A percentile compares a stretch with the other conserved stretches of the same genome.
Conservation (phyloP, 2,329 filamentous ascomycete genomes). For the Fusarium coffeatum region DNA sequence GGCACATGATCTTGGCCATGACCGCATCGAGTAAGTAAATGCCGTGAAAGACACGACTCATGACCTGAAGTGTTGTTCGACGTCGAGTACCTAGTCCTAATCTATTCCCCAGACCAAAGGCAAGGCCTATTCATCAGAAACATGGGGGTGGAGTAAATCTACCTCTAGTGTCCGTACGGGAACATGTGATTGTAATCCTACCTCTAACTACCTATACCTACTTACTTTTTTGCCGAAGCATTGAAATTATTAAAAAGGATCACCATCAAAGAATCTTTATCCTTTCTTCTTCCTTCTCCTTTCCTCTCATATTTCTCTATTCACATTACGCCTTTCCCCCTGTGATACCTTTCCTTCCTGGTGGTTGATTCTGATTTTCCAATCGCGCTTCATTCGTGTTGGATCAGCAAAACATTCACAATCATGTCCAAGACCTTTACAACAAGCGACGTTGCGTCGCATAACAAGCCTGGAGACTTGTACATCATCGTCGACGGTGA, state of each 20-base stretch:
- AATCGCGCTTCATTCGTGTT: slow-evolving; percentile 2
- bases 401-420: slow-evolving; percentile 7
- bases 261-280: not conserved
- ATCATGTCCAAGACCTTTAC: slow-evolving; percentile 90
- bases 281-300: not conserved
- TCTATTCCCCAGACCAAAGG: slow-evolving; percentile 19
- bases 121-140: not conserved
- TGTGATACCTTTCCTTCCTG: slow-evolving; percentile 1
- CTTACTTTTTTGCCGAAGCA: slow-evolving; percentile 40
- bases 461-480: slow-evolving; percentile 87
- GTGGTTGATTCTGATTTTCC: slow-evolving; percentile 6
- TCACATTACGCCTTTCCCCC: not conserved
- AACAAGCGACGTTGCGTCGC: slow-evolving; percentile 85
- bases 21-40: slow-evolving; percentile 33
- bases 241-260: slow-evolving; percentile 36
- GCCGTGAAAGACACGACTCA: slow-evolving; percentile 31
- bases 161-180: slow-evolving; percentile 1
- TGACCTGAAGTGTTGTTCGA: slow-evolving; percentile 25
- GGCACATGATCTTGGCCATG: slow-evolving; percentile 43
- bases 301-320: slow-evolving; percentile 7
- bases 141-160: slow-evolving; percentile 27
- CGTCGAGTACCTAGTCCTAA: not conserved
- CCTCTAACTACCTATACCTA: not conserved
- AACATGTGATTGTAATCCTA: slow-evolving; percentile 44
- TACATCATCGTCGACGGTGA: slow-evolving; percentile 95